Base-by-base conservation (phyloP, 306 rosid species). In the Senna tora region DNA sequence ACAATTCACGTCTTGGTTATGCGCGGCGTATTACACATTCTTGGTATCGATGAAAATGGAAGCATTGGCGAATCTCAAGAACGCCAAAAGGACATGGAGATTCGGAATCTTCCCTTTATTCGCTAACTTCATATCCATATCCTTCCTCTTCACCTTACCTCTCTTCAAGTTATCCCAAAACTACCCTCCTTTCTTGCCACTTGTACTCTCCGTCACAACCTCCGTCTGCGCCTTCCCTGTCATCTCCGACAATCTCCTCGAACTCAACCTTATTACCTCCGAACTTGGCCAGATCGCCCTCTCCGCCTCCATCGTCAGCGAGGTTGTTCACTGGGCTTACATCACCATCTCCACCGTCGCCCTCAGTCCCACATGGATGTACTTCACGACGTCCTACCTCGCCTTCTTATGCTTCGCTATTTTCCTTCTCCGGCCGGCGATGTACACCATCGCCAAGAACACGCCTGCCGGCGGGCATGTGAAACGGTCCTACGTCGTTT, bases 261-360 rank as follows among this genome's bases (percentile, higher is more conserved):
- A 74, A 9, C 77, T 82, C 1, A 77, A 82, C 19, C 80, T 82
- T 5, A 1, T 82, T 3, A 71, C 74, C 0, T 77, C 82, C 0
- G 82, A 82, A 16, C 0, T 82, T 0, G 85, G 85, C 0, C 74
- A 74, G 13, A 74, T 82, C 5, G 85, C 85, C 22, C 11, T 63
- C 9, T 77, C 82, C 32, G 34, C 85, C 5, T 17, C 85, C 28
- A 10, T 74, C 65, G n/a, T 82, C 19, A 32, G 19, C 2, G 80
- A 82, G 16, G 16, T 64, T 2, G 1, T 58, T 13, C 62, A 77
- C 20, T 63, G 75, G 80, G 0, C 0, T 4, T 6, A 20, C 2
- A 10, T 77, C 5, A 0, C 21, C 2, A n/a, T 16, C 0, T 42
- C 4, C 7, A 7, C 1, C 10, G 16, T 16, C 6, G 0, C 19